Percentiles rank a stretch among this genome's conserved stretches.
Conservation (phyloP, 148 eudicot genomes). For the Polygonum maritimum region DNA sequence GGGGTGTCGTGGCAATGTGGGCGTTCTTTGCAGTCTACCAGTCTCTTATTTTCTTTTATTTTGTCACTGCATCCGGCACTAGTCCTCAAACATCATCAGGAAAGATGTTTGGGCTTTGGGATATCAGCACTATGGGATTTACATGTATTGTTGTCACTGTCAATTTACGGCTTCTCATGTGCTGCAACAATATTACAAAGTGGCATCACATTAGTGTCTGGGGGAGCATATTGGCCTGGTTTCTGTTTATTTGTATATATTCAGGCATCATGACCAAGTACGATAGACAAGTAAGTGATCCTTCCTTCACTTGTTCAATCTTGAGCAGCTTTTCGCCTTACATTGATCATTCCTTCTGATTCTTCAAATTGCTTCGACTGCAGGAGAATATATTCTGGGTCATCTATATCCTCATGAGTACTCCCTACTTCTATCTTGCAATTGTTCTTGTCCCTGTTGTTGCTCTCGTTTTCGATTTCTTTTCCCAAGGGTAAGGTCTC, state of each 20-base stretch:
- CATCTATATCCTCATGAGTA: slow-evolving; percentile 74
- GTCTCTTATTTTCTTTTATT: slow-evolving; percentile 65
- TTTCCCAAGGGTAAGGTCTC: slow-evolving; percentile 67
- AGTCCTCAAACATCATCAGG: slow-evolving; percentile 63
- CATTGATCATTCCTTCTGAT: neutral
- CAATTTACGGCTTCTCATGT: slow-evolving; percentile 79
- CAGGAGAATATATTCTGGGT: slow-evolving; percentile 65
- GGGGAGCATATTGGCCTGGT: slow-evolving; percentile 89
- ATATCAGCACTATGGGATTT: slow-evolving; percentile 90
- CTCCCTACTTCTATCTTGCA: slow-evolving; percentile 68
- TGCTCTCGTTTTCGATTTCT: slow-evolving; percentile 73
- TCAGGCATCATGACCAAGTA: slow-evolving; percentile 45
- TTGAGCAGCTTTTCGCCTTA: neutral
- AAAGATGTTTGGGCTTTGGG: slow-evolving; percentile 93
- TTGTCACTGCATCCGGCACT: slow-evolving; percentile 50
- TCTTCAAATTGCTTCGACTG: slow-evolving; percentile 12
- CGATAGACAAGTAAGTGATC: slow-evolving; percentile 38
- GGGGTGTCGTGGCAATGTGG: slow-evolving; percentile 70
- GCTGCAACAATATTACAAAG: slow-evolving; percentile 78
- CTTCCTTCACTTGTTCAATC: neutral
- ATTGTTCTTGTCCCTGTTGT: slow-evolving; percentile 70
- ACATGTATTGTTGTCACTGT: slow-evolving; percentile 78
- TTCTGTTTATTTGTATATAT: slow-evolving; percentile 60
- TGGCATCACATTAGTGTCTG: slow-evolving; percentile 92
- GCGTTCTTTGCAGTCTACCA: slow-evolving; percentile 77